Evolutionary conservation across 495 filamentous ascomycete species (phyloP), one percentile per base, ranked within the genome.

Genomic region (Aspergillus nidulans): DNA sequence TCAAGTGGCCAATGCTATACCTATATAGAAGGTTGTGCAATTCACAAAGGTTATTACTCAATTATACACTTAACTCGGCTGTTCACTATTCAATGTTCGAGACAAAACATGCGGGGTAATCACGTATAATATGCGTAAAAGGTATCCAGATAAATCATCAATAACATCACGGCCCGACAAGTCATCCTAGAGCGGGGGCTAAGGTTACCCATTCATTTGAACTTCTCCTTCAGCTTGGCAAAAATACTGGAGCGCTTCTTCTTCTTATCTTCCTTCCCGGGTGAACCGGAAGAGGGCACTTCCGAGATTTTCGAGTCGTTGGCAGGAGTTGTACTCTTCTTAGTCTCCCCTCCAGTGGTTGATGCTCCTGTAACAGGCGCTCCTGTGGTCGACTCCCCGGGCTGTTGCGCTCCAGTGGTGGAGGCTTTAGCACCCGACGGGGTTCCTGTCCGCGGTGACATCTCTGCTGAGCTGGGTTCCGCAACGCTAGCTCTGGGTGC

Each of bases 1-100:
- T 25, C 53, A 74, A 52, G 72, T 84, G 46, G 77, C 68, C 53
- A 72, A 83, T 63, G 71, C 74, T 9, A 81, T 84, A 64, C 81
- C 81, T 2, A 65, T 65, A 51, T 65, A 45, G 59, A 7, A 13
- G 13, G 1, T 12, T 30, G 36, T 9, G n/a, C 43, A n/a, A 47
- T 23, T 36, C 34, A 28, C 50, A 38, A 46, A 18, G 18, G 44
- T 53, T 46, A 49, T 43, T 43, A 48, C 42, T 53, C 12, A 21
- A 53, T 48, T 53, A 49, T n/a, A 48, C 21, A 39, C 30, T 51
- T 15, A 47, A 55, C 38, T 30, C 40, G 50, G 42, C 36, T 53
- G 55, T 47, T 25, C 38, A 60, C 41, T 55, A 55, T 36, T 42
- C 25, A 54, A 44, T 34, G 10, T 34, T 34, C 9, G 26, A 52